Base-by-base conservation (phyloP, 2,329 filamentous ascomycete species). In the Verticillium alfalfae region DNA sequence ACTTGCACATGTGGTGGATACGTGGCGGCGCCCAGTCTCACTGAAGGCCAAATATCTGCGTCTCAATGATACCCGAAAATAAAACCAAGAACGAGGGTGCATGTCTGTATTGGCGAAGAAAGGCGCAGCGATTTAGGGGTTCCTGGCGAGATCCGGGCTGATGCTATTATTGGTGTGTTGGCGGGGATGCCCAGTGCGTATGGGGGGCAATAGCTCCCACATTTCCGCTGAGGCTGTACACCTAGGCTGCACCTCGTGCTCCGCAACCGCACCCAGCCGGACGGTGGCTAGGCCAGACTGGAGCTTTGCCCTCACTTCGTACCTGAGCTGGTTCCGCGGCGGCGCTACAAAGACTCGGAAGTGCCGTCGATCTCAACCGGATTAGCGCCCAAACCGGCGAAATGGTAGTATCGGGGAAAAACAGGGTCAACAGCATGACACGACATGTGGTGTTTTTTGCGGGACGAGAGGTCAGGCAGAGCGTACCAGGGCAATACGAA, bases 101-200 rank as follows among this genome's bases (percentile, higher is more conserved):
- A 52, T 52, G 45, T 22, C 12, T 15, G 6, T 15, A 16, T 52
- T n/a, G 18, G 6, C n/a, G n/a, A 52, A 52, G 45, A 52, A 52
- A 52, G 45, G 45, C 39, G 45, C 45, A 52, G 45, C 45, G 45
- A 52, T 52, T 52, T 52, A 52, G 45, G 45, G 45, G 45, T 52
- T 52, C n/a, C 45, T 22, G n/a, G 45, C 45, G 45, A 22, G 45
- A 52, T 52, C 45, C 45, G 45, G 45, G 45, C n/a, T 52, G 36
- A n/a, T 62, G 63, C 63, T 65, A 65, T 65, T 65, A 61, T 65
- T 65, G 63, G 63, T 31, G 60, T 57, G 49, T 52, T 59, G 31
- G 52, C 39, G 61, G 61, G 63, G 59, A 58, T 59, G 26, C 56
- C 18, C 45, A 52, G 45, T n/a, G 18, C 45, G n/a, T 18, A 18